Evolutionary conservation across 495 filamentous ascomycete species (phyloP).

Genomic region (Aspergillus sclerotiicarbonarius): DNA sequence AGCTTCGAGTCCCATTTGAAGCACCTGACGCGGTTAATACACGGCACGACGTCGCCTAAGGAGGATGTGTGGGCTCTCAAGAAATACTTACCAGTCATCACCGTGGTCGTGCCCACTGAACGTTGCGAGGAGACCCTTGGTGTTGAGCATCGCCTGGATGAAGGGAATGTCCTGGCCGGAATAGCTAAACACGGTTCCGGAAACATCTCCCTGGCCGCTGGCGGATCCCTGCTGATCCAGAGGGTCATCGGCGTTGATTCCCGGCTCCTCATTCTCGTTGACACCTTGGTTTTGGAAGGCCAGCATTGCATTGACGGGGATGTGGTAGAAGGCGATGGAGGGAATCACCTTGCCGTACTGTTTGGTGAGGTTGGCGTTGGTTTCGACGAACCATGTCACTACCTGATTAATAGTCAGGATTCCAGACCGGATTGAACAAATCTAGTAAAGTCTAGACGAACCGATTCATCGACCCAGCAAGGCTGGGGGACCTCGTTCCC

Average conservation of each 20-base stretch:
- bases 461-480: slow-evolving; percentile 39
- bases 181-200: slow-evolving; percentile 20
- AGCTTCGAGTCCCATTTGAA: slow-evolving; percentile 25
- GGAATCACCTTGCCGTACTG: slow-evolving; percentile 51
- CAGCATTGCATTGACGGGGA: slow-evolving; percentile 59
- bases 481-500: slow-evolving; percentile 31
- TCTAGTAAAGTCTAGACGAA: slow-evolving; percentile 1
- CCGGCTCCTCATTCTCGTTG: slow-evolving; percentile 48
- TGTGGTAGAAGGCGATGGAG: slow-evolving; percentile 71
- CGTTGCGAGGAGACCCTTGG: slow-evolving; percentile 56
- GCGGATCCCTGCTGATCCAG: slow-evolving; percentile 25
- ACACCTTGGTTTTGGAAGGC: slow-evolving; percentile 50
- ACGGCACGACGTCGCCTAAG: too few species aligned
- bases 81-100: slow-evolving; percentile 56
- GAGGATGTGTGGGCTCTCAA: neutral
- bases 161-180: slow-evolving; percentile 59
- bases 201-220: slow-evolving; percentile 15
- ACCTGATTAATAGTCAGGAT: slow-evolving; percentile 29
- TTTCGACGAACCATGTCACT: slow-evolving; percentile 59
- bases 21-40: neutral
- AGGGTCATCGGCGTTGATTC: slow-evolving; percentile 59
- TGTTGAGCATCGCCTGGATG: slow-evolving; percentile 59
- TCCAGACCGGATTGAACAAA: neutral
- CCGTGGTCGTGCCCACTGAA: slow-evolving; percentile 73
- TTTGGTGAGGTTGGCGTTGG: slow-evolving; percentile 40